A percentile compares a stretch with the other conserved stretches of the same genome.
Conservation (phyloP, 495 filamentous ascomycete genomes). For the Extremus antarcticus region DNA sequence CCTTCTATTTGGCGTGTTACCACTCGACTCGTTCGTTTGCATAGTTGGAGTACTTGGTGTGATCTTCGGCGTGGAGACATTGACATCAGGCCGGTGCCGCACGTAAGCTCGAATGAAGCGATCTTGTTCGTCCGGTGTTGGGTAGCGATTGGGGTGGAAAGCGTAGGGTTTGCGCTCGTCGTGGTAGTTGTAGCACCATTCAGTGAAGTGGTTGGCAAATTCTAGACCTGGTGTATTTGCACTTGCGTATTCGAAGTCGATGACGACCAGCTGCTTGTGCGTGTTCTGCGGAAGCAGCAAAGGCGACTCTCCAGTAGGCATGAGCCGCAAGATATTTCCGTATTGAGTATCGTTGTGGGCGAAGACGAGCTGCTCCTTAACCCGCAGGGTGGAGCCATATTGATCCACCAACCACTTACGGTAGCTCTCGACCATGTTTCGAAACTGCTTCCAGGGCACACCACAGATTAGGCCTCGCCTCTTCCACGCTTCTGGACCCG, state of each 20-base stretch:
- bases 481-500: constrained; percentile 46
- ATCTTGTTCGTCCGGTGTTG: constrained; percentile 66
- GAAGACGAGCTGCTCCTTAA: constrained; percentile 75
- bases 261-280: constrained; percentile 91
- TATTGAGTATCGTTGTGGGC: constrained; percentile 99
- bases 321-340: constrained; percentile 88
- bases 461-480: constrained; percentile 68
- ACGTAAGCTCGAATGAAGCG: constrained; percentile 82
- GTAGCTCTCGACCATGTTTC: constrained; percentile 64
- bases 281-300: constrained; percentile 78
- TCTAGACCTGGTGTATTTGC: constrained; percentile 81
- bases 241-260: constrained; percentile 96
- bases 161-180: constrained; percentile 50
- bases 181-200: constrained; percentile 99
- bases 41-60: constrained; percentile 12
- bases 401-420: constrained; percentile 59
- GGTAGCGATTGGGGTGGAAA: constrained; percentile 59
- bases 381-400: constrained; percentile 52
- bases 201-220: constrained; percentile 95
- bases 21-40: constrained; percentile 14
- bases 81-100: constrained; percentile 56
- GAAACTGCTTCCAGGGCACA: constrained; percentile 71
- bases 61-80: constrained; percentile 24
- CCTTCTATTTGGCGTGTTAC: constrained; percentile 7
- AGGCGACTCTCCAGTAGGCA: constrained; percentile 73